phyloP scores from a whole-genome alignment of 2,329 filamentous ascomycete genomes.

The Huntiella savannae region DNA sequence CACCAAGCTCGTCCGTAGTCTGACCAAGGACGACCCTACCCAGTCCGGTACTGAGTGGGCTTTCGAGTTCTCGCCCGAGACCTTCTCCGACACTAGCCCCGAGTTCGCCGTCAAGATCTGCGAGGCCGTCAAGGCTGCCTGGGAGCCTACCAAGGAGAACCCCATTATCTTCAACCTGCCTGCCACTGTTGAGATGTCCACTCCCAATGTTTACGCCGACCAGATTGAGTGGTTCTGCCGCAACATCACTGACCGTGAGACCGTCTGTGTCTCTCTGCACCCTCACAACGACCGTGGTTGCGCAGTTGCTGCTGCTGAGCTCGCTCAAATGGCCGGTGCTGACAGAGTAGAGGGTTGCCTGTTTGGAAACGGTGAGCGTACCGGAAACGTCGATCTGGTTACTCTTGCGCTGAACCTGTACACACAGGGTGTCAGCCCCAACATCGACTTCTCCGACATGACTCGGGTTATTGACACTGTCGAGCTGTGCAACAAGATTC shows the following conservation, averaged over 20 bases:
- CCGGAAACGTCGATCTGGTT: constrained; percentile 87
- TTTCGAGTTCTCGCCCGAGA: constrained; percentile 72
- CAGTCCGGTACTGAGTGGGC: constrained; percentile 45
- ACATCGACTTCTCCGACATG: constrained; percentile 83
- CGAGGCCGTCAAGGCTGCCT: constrained; percentile 83
- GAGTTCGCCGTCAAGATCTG: constrained; percentile 73
- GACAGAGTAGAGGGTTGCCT: constrained; percentile 87
- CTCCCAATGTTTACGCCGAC: constrained; percentile 89
- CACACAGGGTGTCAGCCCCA: constrained; percentile 71
- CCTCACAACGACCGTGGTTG: constrained; percentile 90
- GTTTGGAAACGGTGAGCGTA: constrained; percentile 88
- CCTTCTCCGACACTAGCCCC: constrained; percentile 75
- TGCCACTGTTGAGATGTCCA: constrained; percentile 86
- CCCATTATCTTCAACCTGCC: constrained; percentile 95
- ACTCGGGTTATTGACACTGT: constrained; percentile 71
- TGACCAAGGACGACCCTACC: constrained; percentile 62
- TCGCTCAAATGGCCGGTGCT: constrained; percentile 91
- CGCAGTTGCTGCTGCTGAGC: constrained; percentile 71
- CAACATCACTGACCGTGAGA: constrained; percentile 67
- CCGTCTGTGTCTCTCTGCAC: constrained; percentile 75
- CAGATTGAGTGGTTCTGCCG: constrained; percentile 91
- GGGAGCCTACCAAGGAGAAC: constrained; percentile 61
- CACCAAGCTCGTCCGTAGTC: constrained; percentile 65
- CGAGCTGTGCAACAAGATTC: constrained; percentile 86
- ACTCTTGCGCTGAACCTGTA: constrained; percentile 87